Evolutionary conservation across 768 basidiomycete genomes (phyloP), one percentile per base, ranked within the genome.

Genomic region (Boletus patriciae): DNA sequence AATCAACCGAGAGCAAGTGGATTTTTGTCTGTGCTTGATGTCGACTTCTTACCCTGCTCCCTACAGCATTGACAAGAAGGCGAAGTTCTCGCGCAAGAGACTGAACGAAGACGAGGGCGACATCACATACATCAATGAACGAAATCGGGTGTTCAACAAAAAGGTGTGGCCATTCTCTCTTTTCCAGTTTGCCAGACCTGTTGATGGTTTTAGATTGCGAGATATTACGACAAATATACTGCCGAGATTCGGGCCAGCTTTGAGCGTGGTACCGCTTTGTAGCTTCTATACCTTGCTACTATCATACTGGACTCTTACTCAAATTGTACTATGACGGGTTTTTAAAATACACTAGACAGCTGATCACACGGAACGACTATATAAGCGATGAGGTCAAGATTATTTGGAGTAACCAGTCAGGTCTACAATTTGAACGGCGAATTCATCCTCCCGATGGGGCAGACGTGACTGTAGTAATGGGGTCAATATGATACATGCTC

Each of bases 41-140:
- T 45, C n/a, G 10, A 40, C 47, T 57, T 21, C 47, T 57, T 21
- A 61, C 46, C 21, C 34, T 31, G 10, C 31, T 29, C 50, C 33
- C 33, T 52, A 4, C 62, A 95, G 93, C 64, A 84, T 94, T 63
- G 92, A 94, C 77, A 91, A 92, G 78, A 89, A 92, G 71, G 79
- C 83, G 67, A 94, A 90, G 67, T 92, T 93, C 76, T 94, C 91
- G 40, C 82, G 94, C 62, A 96, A 96, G 75, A 84, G 81, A 63
- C 83, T 78, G 71, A 94, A 96, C 77, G 94, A 98, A 66, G 91
- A 92, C 50, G 89, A 95, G 58, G 94, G 92, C 52, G 95, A 98
- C 63, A 91, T 99, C 72, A 98, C 94, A 6, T 99, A 98, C 71
- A 99, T 99, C 83, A 99, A 99, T 79, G 93, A 98, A 74, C 88